A percentile compares a stretch with the other conserved stretches of the same genome.
Evolutionary conservation across 257 asterid genomes (phyloP).

Genomic region (Plectranthus barbatus): DNA sequence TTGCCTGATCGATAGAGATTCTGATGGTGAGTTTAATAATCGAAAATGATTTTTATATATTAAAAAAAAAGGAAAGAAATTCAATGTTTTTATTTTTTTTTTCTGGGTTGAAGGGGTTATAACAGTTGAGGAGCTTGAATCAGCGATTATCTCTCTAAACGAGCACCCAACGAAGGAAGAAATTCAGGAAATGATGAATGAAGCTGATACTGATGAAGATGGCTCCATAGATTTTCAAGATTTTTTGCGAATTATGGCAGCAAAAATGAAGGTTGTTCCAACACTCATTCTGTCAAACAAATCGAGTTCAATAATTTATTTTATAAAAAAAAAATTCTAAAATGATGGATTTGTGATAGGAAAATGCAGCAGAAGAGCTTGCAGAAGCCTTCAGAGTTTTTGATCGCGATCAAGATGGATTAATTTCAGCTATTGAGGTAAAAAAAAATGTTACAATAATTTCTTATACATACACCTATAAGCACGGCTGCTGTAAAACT

Average conservation of each 20-base stretch:
- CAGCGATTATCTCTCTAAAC: constrained; percentile 37
- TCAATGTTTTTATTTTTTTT: neutral
- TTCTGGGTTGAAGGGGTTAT: constrained; percentile 32
- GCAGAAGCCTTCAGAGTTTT: constrained; percentile 66
- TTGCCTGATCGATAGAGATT: constrained; percentile 39
- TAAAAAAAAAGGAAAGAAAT: too few species aligned
- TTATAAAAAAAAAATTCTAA: too few species aligned
- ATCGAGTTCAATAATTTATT: too few species aligned
- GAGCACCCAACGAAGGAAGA: constrained; percentile 54
- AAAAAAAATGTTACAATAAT: too few species aligned
- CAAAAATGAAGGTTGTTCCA: constrained; percentile 34
- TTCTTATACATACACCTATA: too few species aligned
- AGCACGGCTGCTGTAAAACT: too few species aligned
- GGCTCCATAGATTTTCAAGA: constrained; percentile 43
- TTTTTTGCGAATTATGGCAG: constrained; percentile 43
- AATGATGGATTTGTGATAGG: constrained; percentile 20
- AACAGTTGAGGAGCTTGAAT: constrained; percentile 44
- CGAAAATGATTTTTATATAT: too few species aligned
- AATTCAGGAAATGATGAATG: constrained; percentile 48
- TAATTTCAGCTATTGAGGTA: constrained; percentile 62
- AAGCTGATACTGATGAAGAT: constrained; percentile 44
- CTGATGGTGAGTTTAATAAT: constrained; percentile 29
- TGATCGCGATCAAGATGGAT: constrained; percentile 71
- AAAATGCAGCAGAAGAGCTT: constrained; percentile 43
- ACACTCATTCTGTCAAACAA: too few species aligned